phyloP scores from a whole-genome alignment of 441 rosid genomes.

The Raphanus hybrid region DNA sequence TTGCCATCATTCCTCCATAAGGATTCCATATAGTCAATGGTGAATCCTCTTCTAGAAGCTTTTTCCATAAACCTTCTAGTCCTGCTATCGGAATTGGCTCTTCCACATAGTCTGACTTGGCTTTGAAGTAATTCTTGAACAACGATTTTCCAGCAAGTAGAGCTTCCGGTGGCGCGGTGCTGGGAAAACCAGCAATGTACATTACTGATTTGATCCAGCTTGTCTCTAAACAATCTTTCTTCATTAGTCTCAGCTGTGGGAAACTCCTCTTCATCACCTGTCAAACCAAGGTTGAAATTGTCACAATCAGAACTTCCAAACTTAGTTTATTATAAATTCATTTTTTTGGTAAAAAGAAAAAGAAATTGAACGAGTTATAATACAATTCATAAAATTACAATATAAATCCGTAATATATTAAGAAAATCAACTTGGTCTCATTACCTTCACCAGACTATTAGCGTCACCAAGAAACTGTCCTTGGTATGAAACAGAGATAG shows the following conservation, averaged over 20 bases:
- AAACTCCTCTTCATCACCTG: constrained; percentile 46
- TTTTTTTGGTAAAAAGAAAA: background rate
- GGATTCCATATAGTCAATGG: constrained; percentile 50
- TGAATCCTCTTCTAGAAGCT: constrained; percentile 38
- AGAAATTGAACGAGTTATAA: too few relatives aligned
- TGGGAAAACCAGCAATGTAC: constrained; percentile 44
- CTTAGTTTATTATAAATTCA: background rate
- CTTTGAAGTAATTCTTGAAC: constrained; percentile 47
- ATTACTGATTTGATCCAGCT: constrained; percentile 49
- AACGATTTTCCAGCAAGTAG: constrained; percentile 42
- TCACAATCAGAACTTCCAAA: constrained; percentile 11
- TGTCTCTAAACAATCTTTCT: constrained; percentile 40
- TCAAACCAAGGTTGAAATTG: constrained; percentile 3
- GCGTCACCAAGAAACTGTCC: constrained; percentile 46
- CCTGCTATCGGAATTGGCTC: constrained; percentile 42
- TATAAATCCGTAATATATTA: background rate
- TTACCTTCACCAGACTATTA: constrained; percentile 31
- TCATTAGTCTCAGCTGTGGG: constrained; percentile 47
- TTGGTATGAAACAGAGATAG: constrained; percentile 33
- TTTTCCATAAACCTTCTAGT: constrained; percentile 46
- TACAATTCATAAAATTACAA: background rate
- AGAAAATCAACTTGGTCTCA: background rate
- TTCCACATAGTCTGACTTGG: constrained; percentile 52
- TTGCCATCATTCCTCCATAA: constrained; percentile 50
- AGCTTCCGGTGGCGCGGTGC: constrained; percentile 39